Percentiles rank a stretch among this genome's conserved stretches.
Conservation (phyloP, 768 basidiomycete species). For the Mycena galericulata region DNA sequence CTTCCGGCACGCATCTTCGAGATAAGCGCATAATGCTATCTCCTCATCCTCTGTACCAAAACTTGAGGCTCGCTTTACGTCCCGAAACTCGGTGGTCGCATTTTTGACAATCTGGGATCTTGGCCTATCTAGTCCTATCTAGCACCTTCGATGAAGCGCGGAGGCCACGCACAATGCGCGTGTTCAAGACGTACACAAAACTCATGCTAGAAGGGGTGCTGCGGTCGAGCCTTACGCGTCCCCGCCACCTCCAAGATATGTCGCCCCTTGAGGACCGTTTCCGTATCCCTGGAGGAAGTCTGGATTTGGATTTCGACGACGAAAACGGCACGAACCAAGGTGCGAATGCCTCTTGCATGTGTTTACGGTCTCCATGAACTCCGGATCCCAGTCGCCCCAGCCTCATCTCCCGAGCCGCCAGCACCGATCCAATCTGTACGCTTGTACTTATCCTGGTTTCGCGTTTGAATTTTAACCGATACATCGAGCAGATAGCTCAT, state of each 20-base stretch:
- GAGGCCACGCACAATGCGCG: slow-evolving; percentile 18
- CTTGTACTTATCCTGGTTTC: background rate
- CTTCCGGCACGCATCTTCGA: too few species aligned
- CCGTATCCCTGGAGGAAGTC: slow-evolving; percentile 30
- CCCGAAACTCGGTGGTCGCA: too few species aligned
- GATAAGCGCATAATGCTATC: too few species aligned
- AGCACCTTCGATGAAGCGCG: slow-evolving; percentile 14
- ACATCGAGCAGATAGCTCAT: slow-evolving; percentile 20
- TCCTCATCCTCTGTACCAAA: too few species aligned
- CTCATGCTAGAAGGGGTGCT: background rate
- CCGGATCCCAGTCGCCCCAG: background rate
- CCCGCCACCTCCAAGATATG: slow-evolving; percentile 4
- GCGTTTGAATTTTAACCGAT: background rate
- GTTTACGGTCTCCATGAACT: background rate
- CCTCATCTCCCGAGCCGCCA: background rate
- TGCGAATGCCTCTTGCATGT: background rate
- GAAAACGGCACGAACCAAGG: slow-evolving; percentile 6
- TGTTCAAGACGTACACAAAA: slow-evolving; percentile 11
- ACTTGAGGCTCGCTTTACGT: too few species aligned
- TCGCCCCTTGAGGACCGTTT: slow-evolving; percentile 7
- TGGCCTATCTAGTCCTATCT: background rate
- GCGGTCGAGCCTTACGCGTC: background rate
- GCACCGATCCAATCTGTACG: slow-evolving; percentile 17
- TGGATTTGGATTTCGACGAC: slow-evolving; percentile 28
- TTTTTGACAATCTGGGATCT: too few species aligned